phyloP scores from a whole-genome alignment of 805 yeast species.

The Candida loeiensis region DNA sequence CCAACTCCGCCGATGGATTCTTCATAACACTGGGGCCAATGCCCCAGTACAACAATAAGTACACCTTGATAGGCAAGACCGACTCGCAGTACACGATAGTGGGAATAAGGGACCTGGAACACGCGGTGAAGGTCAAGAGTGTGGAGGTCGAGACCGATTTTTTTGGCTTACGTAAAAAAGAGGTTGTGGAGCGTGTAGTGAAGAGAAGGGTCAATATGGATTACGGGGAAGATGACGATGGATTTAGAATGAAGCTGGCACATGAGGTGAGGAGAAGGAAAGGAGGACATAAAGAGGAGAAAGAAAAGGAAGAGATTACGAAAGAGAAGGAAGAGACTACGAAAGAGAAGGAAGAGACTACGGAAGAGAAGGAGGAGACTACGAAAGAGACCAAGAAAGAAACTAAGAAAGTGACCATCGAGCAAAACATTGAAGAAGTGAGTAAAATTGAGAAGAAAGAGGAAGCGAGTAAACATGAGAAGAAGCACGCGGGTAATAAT shows the following conservation, averaged over 20 bases:
- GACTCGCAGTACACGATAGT: slow-evolving; percentile 52
- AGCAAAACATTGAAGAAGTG: background rate
- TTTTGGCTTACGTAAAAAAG: slow-evolving; percentile 32
- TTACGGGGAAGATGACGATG: slow-evolving; percentile 29
- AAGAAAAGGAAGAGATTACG: slow-evolving; percentile 5
- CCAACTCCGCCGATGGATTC: slow-evolving; percentile 25
- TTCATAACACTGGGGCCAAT: slow-evolving; percentile 45
- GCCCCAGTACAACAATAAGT: slow-evolving; percentile 44
- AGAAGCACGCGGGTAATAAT: background rate
- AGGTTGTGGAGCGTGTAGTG: slow-evolving; percentile 13
- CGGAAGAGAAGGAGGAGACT: slow-evolving; percentile 2
- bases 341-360: slow-evolving; percentile 5
- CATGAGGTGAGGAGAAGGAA: slow-evolving; percentile 27
- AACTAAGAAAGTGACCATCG: background rate
- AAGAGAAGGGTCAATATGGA: slow-evolving; percentile 27
- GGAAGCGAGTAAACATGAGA: background rate
- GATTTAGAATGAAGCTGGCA: slow-evolving; percentile 40
- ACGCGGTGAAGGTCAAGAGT: slow-evolving; percentile 45
- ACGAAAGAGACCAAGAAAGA: slow-evolving; percentile 8
- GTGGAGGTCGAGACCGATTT: slow-evolving; percentile 44
- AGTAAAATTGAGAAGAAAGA: background rate
- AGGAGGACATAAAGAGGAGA: background rate
- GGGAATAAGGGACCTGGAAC: slow-evolving; percentile 50
- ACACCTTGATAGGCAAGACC: slow-evolving; percentile 51
- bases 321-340: slow-evolving; percentile 11